Evolutionary conservation across 345 rosid genomes (phyloP), one percentile per base, ranked within the genome.

Genomic region (Xanthoceras sorbifolium): DNA sequence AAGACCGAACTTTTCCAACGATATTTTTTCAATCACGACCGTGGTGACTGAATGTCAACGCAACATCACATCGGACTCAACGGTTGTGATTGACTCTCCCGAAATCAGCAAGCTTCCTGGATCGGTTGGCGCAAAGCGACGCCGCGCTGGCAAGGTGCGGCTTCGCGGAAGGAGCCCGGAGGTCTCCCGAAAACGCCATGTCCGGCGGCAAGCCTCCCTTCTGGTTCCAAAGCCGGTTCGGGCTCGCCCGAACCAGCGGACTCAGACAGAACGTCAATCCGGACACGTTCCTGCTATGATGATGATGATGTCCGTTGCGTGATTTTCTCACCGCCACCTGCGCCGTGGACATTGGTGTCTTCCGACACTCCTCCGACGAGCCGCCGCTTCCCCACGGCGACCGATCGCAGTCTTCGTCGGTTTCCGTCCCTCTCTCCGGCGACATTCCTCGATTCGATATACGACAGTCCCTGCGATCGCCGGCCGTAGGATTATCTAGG

Each of bases 231-330:
- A 84, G 84, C 71, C 85, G 80, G 75, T 79, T 86, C n/a, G 98
- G 99, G 77, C 97, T 97, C 44, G 94, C 87, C 81, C 99, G 87
- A 67, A 94, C 94, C 22, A 97, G 81, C 36, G 99, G 99, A 78
- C 97, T 93, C 83, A 96, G 76, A 80, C 98, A 96, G 80, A 96
- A 91, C 34, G 89, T 82, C 70, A 94, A 82, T 32, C 90, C 91
- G 0, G 98, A 83, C 23, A 86, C 60, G 79, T 77, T 85, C 75
- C 74, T 85, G 36, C 54, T 44, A 1, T 80, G 55, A 5, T 57
- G 25, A 18, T 48, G 20, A 57, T 57, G 62, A 17, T 57, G 69
- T 20, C 82, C 90, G 67, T 68, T 29, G 54, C 84, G 11, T 55
- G 62, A 40, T 71, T 81, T 79, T 46, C 74, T 79, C 77, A 87